A percentile compares a stretch with the other conserved stretches of the same genome.
phyloP scores from a whole-genome alignment of 2,329 filamentous ascomycete species.

The Phaeomoniella chlamydospora region DNA sequence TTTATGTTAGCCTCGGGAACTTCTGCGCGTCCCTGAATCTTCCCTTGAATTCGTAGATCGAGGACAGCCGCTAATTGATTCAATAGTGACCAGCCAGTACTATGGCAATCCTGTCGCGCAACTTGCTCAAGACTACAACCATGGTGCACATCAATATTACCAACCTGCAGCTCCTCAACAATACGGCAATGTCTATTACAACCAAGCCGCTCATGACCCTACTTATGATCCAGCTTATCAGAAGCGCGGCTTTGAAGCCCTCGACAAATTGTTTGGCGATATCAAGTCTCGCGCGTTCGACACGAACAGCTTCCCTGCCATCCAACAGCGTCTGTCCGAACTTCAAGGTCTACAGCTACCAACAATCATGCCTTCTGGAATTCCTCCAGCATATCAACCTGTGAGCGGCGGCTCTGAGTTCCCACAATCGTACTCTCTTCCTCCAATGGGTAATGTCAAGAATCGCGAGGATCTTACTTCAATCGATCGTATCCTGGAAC shows the following conservation, averaged over 20 bases:
- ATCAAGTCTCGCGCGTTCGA: slow-evolving; percentile 87
- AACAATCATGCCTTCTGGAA: slow-evolving; percentile 38
- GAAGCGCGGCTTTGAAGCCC: slow-evolving; percentile 72
- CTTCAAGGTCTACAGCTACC: slow-evolving; percentile 56
- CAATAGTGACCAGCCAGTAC: slow-evolving; percentile 3
- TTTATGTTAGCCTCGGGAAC: too few species aligned
- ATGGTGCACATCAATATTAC: slow-evolving; percentile 12
- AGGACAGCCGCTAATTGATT: too few species aligned
- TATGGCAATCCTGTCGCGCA: slow-evolving; percentile 11
- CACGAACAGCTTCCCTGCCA: slow-evolving; percentile 75
- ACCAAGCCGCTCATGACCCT: slow-evolving; percentile 50
- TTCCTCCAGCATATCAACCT: slow-evolving; percentile 35
- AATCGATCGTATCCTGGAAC: slow-evolving; percentile 87
- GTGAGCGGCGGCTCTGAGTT: slow-evolving; percentile 44
- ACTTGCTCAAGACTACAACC: slow-evolving; percentile 11
- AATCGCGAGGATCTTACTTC: slow-evolving; percentile 90
- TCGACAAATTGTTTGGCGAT: slow-evolving; percentile 89
- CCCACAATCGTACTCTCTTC: slow-evolving; percentile 68
- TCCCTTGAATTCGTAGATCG: too few species aligned
- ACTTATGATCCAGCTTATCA: slow-evolving; percentile 47
- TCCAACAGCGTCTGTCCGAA: slow-evolving; percentile 75
- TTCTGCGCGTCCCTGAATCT: too few species aligned
- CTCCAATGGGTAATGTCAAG: slow-evolving; percentile 72
- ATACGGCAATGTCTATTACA: slow-evolving; percentile 66
- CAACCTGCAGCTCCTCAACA: slow-evolving; percentile 24